Percentiles rank a stretch among this genome's conserved stretches.
Evolutionary conservation across 805 yeast species (phyloP).

Genomic region (Spathaspora passalidarum): DNA sequence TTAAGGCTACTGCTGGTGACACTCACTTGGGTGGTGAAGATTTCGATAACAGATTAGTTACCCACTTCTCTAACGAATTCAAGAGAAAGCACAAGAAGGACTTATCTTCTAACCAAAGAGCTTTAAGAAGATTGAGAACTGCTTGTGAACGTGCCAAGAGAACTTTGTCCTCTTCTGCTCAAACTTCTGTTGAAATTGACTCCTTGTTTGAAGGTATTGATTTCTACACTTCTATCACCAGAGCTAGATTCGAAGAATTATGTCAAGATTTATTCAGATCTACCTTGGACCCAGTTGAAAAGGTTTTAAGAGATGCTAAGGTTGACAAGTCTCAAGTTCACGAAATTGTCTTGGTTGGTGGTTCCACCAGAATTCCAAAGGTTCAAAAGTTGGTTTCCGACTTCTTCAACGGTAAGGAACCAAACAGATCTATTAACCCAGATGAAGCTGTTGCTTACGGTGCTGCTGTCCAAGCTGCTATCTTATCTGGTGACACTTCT

Average conservation of each 20-base stretch:
- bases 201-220: conserved; percentile 93
- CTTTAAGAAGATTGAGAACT: conserved; percentile 96
- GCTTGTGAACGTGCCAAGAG: conserved; percentile 99
- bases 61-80: conserved; percentile 90
- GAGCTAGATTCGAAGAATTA: conserved; percentile 97
- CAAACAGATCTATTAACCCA: conserved; percentile 94
- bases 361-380: conserved; percentile 98
- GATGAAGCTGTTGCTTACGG: conserved; percentile 99
- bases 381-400: conserved; percentile 93
- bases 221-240: conserved; percentile 92
- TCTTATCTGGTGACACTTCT: conserved; percentile 92
- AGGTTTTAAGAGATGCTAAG: conserved; percentile 87
- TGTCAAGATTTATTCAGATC: conserved; percentile 93
- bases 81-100: conserved; percentile 98
- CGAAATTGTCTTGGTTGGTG: conserved; percentile 95
- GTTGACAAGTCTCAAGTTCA: conserved; percentile 85
- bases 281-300: conserved; percentile 92
- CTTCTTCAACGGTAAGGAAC: conserved; percentile 96
- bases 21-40: conserved; percentile 89
- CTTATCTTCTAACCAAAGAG: conserved; percentile 89
- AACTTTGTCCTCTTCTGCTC: conserved; percentile 93
- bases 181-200: conserved; percentile 92
- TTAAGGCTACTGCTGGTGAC: conserved; percentile 49
- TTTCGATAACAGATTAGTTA: conserved; percentile 94
- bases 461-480: conserved; percentile 98